phyloP scores from a whole-genome alignment of 495 filamentous ascomycete genomes.

The Cercophora sp. region DNA sequence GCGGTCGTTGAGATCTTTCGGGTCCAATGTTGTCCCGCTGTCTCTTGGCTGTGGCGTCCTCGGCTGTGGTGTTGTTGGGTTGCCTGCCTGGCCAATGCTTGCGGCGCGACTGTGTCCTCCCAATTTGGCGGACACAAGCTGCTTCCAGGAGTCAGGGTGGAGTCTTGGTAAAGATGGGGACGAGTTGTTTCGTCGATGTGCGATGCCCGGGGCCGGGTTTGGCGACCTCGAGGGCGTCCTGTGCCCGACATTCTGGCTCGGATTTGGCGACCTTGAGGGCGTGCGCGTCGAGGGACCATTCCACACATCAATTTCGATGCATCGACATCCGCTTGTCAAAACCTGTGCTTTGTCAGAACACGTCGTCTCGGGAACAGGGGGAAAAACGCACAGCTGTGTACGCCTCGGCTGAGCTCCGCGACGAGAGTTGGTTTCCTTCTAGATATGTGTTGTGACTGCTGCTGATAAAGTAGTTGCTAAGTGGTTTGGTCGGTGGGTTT shows the following conservation, averaged over 20 bases:
- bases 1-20: slow-evolving; percentile 22
- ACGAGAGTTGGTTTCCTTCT: slow-evolving; percentile 80
- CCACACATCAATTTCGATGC: slow-evolving; percentile 96
- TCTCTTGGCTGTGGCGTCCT: slow-evolving; percentile 13
- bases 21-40: slow-evolving; percentile 24
- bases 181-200: slow-evolving; percentile 36
- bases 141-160: slow-evolving; percentile 27
- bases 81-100: slow-evolving; percentile 23
- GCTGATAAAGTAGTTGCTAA: slow-evolving; percentile 88
- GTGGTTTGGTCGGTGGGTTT: slow-evolving; percentile 46
- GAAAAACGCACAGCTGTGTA: slow-evolving; percentile 61
- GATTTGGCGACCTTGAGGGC: slow-evolving; percentile 24
- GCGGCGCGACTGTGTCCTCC: slow-evolving; percentile 35
- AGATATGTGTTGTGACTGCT: slow-evolving; percentile 85
- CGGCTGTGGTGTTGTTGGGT: no score
- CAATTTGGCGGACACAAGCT: slow-evolving; percentile 9
- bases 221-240: no score
- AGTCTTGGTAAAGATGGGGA: slow-evolving; percentile 33
- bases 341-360: slow-evolving; percentile 25
- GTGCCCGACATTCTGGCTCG: no score
- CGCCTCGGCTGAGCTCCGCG: slow-evolving; percentile 71
- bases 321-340: slow-evolving; percentile 74
- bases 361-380: not conserved
- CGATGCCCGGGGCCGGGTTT: not conserved
- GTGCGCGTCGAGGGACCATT: slow-evolving; percentile 52